Evolutionary conservation across 1,284 basidiomycete species (phyloP), one percentile per base, ranked within the genome.

Genomic region (Cryptococcus wingfieldii): DNA sequence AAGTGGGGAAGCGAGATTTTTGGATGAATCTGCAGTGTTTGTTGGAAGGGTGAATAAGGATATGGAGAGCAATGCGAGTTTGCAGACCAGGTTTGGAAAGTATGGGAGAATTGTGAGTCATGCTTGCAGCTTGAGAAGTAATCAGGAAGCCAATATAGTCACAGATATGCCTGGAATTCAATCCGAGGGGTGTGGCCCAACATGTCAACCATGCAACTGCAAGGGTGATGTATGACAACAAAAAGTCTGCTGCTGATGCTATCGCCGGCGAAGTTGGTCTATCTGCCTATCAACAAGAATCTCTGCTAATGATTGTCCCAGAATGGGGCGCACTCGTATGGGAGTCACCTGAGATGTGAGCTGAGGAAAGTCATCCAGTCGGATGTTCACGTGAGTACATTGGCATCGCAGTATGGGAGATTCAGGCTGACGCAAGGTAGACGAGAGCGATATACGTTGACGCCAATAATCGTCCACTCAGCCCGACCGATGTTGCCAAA

Each of bases 21-120:
- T 63, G 23, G 72, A 74, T 54, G 64, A 69, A 28, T 38, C 59
- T 1, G 71, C 70, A 1, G 47, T 74, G 23, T 69, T 66, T 46
- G 67, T 74, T 2, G 63, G 69, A 2, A 41, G 63, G 3, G 53
- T 73, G 2, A 58, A 56, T 45, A 71, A 70, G 53, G 56, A 49
- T 1, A n/a, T 53, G 6, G 71, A 74, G 54, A 67, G 60, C 0
- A 25, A 60, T 4, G 25, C 39, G 5, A 63, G 56, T 9, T 54
- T 74, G 6, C 56, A 64, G 13, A 43, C 52, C 16, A 53, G 71
- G 7, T 74, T 74, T 41, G 55, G 46, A n/a, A 57, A 46, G n/a
- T 69, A 74, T 54, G 72, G 72, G 1, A 50, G 43, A n/a, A 65
- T 74, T 25, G 65, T 71, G 27, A 62, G 64, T 62, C 2, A 39